Evolutionary conservation across 441 rosid genomes (phyloP).

Genomic region (Rhodomyrtus psidioides): DNA sequence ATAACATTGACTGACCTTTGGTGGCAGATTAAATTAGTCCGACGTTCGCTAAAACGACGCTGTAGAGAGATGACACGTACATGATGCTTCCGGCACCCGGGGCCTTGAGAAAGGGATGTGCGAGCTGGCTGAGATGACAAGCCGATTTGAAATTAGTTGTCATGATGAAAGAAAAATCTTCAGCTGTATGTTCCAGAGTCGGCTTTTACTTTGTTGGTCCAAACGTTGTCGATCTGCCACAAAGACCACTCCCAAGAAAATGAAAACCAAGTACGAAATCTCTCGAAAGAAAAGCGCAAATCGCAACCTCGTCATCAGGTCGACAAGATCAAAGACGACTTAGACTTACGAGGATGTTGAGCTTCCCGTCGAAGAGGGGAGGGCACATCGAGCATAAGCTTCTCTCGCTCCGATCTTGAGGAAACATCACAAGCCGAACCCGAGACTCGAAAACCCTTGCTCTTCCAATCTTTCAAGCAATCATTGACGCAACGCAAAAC

Average conservation of each 20-base stretch:
- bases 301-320: too few species aligned
- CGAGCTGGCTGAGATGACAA: not conserved
- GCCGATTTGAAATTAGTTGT: not conserved
- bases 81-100: not conserved
- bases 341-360: too few species aligned
- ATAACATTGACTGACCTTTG: not conserved
- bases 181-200: not conserved
- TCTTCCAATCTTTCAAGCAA: slow-evolving; percentile 23
- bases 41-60: not conserved
- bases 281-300: too few species aligned
- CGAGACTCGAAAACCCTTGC: not conserved
- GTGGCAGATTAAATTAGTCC: not conserved
- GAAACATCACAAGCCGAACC: too few species aligned
- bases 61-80: not conserved
- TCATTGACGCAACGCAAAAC: too few species aligned
- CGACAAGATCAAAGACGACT: too few species aligned
- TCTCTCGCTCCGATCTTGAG: too few species aligned
- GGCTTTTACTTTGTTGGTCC: not conserved
- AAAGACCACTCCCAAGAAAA: not conserved
- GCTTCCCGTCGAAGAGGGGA: too few species aligned
- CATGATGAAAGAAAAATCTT: not conserved
- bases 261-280: not conserved
- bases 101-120: not conserved
- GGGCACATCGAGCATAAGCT: too few species aligned
- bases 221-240: not conserved